These are phyloP conservation scores for Aspergillus calidoustus DNA, from an alignment of 2,329 filamentous ascomycete genomes.

Conservation along the genomic window DNA sequence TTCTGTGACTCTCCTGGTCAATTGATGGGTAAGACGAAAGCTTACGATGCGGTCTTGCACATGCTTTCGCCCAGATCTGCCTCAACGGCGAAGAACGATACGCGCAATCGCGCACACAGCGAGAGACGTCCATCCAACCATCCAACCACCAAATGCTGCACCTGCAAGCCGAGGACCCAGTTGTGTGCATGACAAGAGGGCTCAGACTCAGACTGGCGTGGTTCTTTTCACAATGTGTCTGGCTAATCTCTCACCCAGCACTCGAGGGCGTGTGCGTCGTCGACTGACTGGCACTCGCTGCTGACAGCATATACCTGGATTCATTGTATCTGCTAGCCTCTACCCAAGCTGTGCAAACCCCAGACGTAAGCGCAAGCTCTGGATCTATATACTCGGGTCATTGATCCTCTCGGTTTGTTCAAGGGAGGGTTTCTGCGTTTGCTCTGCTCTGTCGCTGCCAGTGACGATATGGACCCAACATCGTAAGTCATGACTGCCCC, in stretches of 20 bases:
- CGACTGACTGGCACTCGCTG: conserved; percentile 5
- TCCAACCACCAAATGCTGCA: neutral
- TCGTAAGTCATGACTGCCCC: neutral
- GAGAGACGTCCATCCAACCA: neutral
- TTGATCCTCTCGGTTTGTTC: neutral
- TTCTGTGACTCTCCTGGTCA: neutral
- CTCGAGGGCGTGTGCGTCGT: conserved; percentile 1
- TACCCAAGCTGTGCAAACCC: neutral
- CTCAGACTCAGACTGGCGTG: conserved; percentile 4
- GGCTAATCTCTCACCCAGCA: conserved; percentile 7
- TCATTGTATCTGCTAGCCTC: conserved; percentile 9
- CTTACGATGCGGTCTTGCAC: neutral
- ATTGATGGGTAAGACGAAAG: neutral
- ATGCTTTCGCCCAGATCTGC: neutral
- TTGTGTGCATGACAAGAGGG: conserved; percentile 5
- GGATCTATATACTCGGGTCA: conserved; percentile 5
- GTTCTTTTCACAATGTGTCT: conserved; percentile 15
- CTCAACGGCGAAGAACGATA: neutral
- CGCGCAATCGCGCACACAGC: conserved; percentile 4
- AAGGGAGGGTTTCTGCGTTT: neutral
- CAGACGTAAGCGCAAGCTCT: neutral
- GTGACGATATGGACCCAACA: conserved; percentile 4
- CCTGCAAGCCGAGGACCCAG: conserved; percentile 6
- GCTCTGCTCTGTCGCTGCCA: neutral
- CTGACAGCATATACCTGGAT: conserved; percentile 16